phyloP scores from a whole-genome alignment of 768 basidiomycete species.

The Asterophora parasitica region DNA sequence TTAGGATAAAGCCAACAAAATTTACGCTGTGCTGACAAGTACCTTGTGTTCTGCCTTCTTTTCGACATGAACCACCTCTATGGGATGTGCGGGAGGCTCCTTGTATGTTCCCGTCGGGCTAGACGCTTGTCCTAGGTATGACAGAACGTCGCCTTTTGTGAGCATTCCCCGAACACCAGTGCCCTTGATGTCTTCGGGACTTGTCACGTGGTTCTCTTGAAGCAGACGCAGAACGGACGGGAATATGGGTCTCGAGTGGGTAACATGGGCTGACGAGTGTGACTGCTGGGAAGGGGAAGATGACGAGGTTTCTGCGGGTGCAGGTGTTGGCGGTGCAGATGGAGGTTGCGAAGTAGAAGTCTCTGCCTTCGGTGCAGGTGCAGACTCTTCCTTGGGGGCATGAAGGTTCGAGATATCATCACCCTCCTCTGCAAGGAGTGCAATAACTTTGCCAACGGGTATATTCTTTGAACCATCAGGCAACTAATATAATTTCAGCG shows the following conservation, averaged over 20 bases:
- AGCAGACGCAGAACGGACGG: conserved; percentile 87
- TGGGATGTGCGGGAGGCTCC: conserved; percentile 29
- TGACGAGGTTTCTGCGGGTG: conserved; percentile 18
- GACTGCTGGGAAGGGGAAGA: conserved; percentile 29
- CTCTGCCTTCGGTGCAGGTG: conserved; percentile 23
- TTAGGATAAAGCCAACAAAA: background rate
- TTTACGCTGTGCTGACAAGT: background rate
- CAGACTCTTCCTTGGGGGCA: conserved; percentile 40
- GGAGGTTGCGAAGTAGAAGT: conserved; percentile 25
- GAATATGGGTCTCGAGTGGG: conserved; percentile 71
- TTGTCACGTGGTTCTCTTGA: conserved; percentile 53
- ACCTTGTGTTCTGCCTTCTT: conserved; percentile 32
- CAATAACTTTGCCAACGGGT: conserved; percentile 84
- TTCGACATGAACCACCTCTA: conserved; percentile 27
- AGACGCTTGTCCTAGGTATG: conserved; percentile 80
- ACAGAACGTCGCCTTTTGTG: conserved; percentile 92
- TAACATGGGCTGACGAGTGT: conserved; percentile 31
- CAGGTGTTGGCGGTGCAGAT: conserved; percentile 24
- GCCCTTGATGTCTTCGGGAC: conserved; percentile 69
- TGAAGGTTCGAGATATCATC: conserved; percentile 90
- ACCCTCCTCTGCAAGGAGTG: conserved; percentile 91
- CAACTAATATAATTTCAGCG: conserved; percentile 34
- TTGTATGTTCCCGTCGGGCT: conserved; percentile 74
- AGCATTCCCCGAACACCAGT: conserved; percentile 92
- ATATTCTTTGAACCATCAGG: conserved; percentile 81